Conservation (phyloP, 768 basidiomycete genomes). For the Leccinum longicurvipes region DNA sequence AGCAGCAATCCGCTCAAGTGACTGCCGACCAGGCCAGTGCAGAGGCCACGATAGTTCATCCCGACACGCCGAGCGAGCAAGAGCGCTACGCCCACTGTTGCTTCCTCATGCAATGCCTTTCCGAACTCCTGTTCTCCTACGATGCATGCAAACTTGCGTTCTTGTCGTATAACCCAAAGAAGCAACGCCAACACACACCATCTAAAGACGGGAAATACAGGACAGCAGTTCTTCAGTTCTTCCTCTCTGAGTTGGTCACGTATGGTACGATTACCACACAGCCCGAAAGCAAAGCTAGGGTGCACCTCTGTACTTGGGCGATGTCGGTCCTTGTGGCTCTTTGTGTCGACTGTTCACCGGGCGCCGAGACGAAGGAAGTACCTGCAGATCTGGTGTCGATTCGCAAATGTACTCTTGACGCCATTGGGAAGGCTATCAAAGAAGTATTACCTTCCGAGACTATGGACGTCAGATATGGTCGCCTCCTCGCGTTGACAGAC, state of each 20-base stretch:
- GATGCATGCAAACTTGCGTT: conserved; percentile 88
- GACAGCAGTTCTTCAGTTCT: conserved; percentile 68
- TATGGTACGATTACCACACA: conserved; percentile 70
- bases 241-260: conserved; percentile 80
- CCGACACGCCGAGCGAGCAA: conserved; percentile 19
- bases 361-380: conserved; percentile 70
- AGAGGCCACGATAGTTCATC: conserved; percentile 7
- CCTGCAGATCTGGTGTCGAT: conserved; percentile 78
- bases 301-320: conserved; percentile 76
- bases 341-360: conserved; percentile 78
- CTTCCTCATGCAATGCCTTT: conserved; percentile 88
- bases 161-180: conserved; percentile 71
- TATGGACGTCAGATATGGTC: conserved; percentile 79
- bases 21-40: conserved; percentile 17
- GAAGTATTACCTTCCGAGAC: conserved; percentile 60
- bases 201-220: conserved; percentile 71
- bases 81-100: conserved; percentile 55
- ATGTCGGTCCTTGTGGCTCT: conserved; percentile 89
- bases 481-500: conserved; percentile 82
- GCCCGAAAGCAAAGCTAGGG: conserved; percentile 50
- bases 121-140: conserved; percentile 92
- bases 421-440: conserved; percentile 81
- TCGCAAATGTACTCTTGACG: conserved; percentile 90
- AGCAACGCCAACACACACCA: conserved; percentile 48
- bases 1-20: conserved; percentile 9